These are phyloP conservation scores for Heliosperma pusillum DNA, from an alignment of 148 eudicot genomes.

Conservation along the genomic window DNA sequence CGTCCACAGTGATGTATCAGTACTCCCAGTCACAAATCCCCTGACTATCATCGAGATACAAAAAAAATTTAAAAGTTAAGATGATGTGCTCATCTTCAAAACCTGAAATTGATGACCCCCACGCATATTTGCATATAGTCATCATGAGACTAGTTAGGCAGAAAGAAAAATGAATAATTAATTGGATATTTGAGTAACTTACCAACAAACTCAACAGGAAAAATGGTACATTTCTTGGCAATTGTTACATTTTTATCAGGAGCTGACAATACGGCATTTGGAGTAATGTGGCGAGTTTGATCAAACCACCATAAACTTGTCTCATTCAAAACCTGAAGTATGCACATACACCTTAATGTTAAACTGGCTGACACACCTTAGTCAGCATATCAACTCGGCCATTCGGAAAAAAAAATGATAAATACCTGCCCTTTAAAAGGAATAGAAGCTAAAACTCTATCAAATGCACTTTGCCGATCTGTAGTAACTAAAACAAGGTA, in stretches of 20 bases:
- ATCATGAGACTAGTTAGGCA: not conserved
- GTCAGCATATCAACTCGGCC: not conserved
- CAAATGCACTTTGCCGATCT: conserved; percentile 94
- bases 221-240: conserved; percentile 91
- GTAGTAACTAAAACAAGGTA: conserved; percentile 89
- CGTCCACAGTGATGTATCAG: conserved; percentile 98
- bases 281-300: conserved; percentile 74
- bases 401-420: not conserved
- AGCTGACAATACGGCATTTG: conserved; percentile 66
- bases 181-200: conserved; percentile 22
- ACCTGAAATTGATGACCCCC: not conserved
- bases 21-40: conserved; percentile 97
- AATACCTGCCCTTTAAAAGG: conserved; percentile 95
- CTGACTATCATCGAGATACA: conserved; percentile 51
- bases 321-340: conserved; percentile 77
- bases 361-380: not conserved
- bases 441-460: conserved; percentile 87
- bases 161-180: not conserved
- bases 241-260: conserved; percentile 93
- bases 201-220: conserved; percentile 99
- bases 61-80: not conserved
- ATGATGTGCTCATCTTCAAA: not conserved
- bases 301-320: conserved; percentile 98
- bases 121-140: not conserved
- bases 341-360: not conserved